Evolutionary conservation across 2,329 filamentous ascomycete species (phyloP).

Genomic region (Claviceps lovelessii): DNA sequence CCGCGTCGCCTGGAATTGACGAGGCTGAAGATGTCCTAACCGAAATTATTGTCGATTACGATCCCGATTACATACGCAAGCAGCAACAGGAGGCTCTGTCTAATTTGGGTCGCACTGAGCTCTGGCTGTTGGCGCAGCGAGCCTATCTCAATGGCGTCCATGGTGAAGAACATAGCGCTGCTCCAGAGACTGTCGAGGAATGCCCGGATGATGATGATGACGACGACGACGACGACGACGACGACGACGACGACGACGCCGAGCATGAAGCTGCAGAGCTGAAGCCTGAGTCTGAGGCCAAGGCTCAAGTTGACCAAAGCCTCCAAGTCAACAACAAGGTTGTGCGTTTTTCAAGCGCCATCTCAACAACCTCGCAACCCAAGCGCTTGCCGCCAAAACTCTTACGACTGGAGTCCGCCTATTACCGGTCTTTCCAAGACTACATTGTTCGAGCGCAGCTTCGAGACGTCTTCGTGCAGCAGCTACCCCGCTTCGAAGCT

Average conservation of each 20-base stretch:
- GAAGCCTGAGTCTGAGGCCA: background rate
- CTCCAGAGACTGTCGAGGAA: slow-evolving; percentile 24
- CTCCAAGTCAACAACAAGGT: slow-evolving; percentile 46
- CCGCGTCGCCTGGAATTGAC: slow-evolving; percentile 11
- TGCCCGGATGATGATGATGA: slow-evolving; percentile 20
- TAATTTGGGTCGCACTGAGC: slow-evolving; percentile 71
- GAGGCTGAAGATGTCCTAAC: slow-evolving; percentile 41
- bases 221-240: slow-evolving; percentile 14
- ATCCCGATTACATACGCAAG: slow-evolving; percentile 60
- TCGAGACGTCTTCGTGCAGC: slow-evolving; percentile 70
- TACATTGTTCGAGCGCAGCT: slow-evolving; percentile 50
- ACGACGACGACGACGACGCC: slow-evolving; percentile 14
- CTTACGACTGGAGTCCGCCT: slow-evolving; percentile 54
- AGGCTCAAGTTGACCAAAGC: slow-evolving; percentile 14
- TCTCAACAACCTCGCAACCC: slow-evolving; percentile 30
- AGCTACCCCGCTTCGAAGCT: slow-evolving; percentile 73
- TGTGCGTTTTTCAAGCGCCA: slow-evolving; percentile 55
- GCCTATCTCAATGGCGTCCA: slow-evolving; percentile 59
- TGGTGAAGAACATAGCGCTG: slow-evolving; percentile 23
- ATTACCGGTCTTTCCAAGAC: slow-evolving; percentile 76
- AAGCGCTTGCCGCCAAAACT: slow-evolving; percentile 39
- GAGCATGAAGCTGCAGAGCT: background rate
- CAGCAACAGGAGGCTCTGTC: slow-evolving; percentile 54
- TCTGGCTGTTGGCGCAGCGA: slow-evolving; percentile 75
- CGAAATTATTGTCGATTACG: slow-evolving; percentile 56